Evolutionary conservation across 805 yeast species (phyloP), one percentile per base, ranked within the genome.

Genomic region (Barnettozyma botsteinii): DNA sequence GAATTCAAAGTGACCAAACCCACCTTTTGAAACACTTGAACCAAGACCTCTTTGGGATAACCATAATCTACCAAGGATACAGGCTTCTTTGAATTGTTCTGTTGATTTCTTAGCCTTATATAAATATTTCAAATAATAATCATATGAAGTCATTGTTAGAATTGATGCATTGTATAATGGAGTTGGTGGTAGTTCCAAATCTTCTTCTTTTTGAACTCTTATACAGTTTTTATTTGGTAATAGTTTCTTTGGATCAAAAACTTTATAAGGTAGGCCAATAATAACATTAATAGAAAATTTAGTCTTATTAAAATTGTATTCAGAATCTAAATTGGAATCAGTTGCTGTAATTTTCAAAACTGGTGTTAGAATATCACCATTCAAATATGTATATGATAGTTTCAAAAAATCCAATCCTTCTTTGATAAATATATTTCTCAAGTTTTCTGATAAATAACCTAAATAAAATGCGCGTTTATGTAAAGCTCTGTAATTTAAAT

Each of bases 1-100:
- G 60, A 88, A 88, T 64, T 93, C 98, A 59, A 87, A 87, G 51
- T 82, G 85, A 11, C 98, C 98, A 60, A 93, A 91, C 0, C 98
- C 98, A 24, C 85, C 85, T 31, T 73, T 68, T 14, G 74, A 67
- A 24, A 81, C 57, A 13, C 73, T 62, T 0, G 94, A 77, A 10
- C 75, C 70, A 43, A 87, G 77, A 0, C 95, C 95, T 49, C 95
- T 73, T 62, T 93, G 98, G 36, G 77, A 72, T 31, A 93, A 70
- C 98, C 98, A 93, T 40, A 93, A 65, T 47, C 89, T 73, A 4
- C 96, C 96, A 38, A 93, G 69, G 7, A 81, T 75, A 47, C 88
- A 79, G 2, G 98, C 97, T 51, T 89, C 95, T 47, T 77, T 76
- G 62, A 87, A 93, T 12, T 86, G 78, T 39, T 84, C 89, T 3